Base-by-base conservation (phyloP, 2,329 filamentous ascomycete genomes). In the Thielaviopsis punctulata region DNA sequence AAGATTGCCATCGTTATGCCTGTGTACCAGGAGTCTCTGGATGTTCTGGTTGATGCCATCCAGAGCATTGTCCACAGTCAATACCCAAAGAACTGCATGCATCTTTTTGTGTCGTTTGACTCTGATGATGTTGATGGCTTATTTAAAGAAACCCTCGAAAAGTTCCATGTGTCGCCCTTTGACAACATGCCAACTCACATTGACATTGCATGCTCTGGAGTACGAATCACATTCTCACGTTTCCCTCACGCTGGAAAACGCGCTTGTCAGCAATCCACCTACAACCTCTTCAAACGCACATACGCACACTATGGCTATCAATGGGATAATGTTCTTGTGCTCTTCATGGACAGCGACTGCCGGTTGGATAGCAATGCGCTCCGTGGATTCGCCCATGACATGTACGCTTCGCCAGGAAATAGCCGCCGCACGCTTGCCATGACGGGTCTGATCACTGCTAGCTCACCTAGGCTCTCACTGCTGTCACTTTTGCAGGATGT, bases 1-100 rank as follows among this genome's bases (percentile, higher is more conserved):
- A 96, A 96, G 66, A 84, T 94, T 15, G 87, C 95, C 57, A 84
- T 96, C 55, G 83, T 96, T 54, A 95, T 96, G 88, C 92, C 90
- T 4, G 93, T 89, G 62, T 96, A 95, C 69, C 87, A 92, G 62
- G 92, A 96, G 63, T 80, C 88, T 25, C 86, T 87, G 0, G 83
- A 86, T 0, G 75, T 94, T 12, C 73, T 96, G 46, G 73, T 95
- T 52, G 84, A 84, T 46, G 92, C 90, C 4, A 75, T 41, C 9
- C 9, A 7, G 5, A 41, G 36, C 12, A 19, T 41, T 19, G 36
- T 41, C 7, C 36, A 7, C n/a, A 18, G 36, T n/a, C 18, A 41
- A n/a, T 41, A 41, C 19, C 36, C 36, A 7, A 15, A 7, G 7
- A 2, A 15, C 3, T 41, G 36, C n/a, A 2, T 41, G 7, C 36